Base-by-base conservation (phyloP, 208 protist genomes). In the Leptomonas pyrrhocoris region DNA sequence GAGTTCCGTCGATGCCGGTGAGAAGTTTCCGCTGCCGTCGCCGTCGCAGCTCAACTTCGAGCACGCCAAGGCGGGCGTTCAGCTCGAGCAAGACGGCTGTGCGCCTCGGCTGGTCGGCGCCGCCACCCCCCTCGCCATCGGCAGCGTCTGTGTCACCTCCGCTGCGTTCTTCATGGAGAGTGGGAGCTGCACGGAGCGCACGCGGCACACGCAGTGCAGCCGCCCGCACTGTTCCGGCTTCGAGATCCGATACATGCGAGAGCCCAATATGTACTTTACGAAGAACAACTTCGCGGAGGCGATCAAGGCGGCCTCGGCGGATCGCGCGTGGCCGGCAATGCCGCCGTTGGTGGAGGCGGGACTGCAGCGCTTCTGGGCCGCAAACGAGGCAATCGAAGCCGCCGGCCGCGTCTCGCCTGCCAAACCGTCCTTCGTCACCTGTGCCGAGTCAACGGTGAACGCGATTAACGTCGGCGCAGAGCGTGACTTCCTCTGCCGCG, bases 401-500 rank as follows among this genome's bases (percentile, higher is more conserved):
- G 61, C 66, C 2, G 64, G 43, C 28, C 72, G 55, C 36, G 57
- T 40, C 13, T 38, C 62, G 12, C 62, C 66, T 2, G n/a, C 64
- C 25, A 61, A 21, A 2, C 74, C 79, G 46, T 72, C 59, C 23
- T 75, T 89, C 43, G 80, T 89, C n/a, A 38, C 60, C 5, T 90
- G 81, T 58, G 85, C 79, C 2, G 85, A 90, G 70, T 66, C 81
- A 11, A 85, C 81, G 13, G 64, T 84, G 23, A 86, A 87, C 65
- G 58, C 74, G 0, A 83, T 90, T 38, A 75, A 74, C 58, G 34
- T 72, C n/a, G 85, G 85, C 13, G 85, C 81, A 2, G 70, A 85
- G 59, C 74, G 74, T 2, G 85, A 90, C 60, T 90, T 74, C 62
- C 50, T 90, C 2, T 90, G 85, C 68, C 85, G 85, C 23, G 85